phyloP scores from a whole-genome alignment of 1,139 yeast species.

The Suhomyces coccinellae region DNA sequence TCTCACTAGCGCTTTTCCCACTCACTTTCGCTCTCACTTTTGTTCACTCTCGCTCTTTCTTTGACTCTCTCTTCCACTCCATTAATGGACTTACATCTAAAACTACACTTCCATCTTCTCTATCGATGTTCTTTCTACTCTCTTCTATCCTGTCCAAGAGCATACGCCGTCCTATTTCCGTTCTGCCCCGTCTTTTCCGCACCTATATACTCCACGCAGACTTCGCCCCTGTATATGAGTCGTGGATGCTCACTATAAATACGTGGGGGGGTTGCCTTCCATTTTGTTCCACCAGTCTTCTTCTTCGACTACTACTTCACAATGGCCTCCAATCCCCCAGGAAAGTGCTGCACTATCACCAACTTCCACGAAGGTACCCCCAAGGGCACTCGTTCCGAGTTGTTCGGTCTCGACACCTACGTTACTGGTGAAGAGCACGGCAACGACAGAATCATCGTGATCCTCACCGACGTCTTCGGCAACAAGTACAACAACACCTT shows the following conservation, averaged over 20 bases:
- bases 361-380: constrained; percentile 53
- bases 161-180: too few relatives aligned
- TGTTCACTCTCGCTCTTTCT: too few relatives aligned
- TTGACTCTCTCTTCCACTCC: too few relatives aligned
- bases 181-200: too few relatives aligned
- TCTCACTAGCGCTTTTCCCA: too few relatives aligned
- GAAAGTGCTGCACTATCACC: constrained; percentile 46
- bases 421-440: constrained; percentile 48
- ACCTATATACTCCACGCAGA: too few relatives aligned
- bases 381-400: constrained; percentile 39
- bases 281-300: not conserved
- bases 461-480: constrained; percentile 73
- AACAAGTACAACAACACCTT: constrained; percentile 52
- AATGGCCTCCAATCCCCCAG: constrained; percentile 60
- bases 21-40: too few relatives aligned
- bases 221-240: too few relatives aligned
- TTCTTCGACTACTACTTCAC: not conserved
- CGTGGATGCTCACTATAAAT: not conserved
- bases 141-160: too few relatives aligned
- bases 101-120: too few relatives aligned
- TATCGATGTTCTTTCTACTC: too few relatives aligned
- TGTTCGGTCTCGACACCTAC: constrained; percentile 56
- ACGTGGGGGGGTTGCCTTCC: not conserved
- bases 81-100: too few relatives aligned
- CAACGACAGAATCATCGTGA: constrained; percentile 52